Conservation (phyloP, 2,329 filamentous ascomycete species). For the Ascochyta fabae region DNA sequence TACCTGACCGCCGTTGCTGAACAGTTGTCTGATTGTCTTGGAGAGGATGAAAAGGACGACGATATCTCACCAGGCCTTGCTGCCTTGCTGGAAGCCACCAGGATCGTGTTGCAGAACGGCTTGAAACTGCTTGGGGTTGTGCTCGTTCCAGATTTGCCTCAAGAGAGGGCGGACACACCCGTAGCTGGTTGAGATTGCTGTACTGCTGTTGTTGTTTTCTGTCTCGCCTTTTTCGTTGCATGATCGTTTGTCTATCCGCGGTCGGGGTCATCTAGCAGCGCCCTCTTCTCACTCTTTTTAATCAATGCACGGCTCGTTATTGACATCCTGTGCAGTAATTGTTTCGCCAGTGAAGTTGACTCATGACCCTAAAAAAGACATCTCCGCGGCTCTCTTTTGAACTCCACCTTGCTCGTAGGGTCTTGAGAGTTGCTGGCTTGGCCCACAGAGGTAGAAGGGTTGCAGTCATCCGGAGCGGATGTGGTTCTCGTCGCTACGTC, state of each 20-base stretch:
- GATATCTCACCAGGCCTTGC: constrained; percentile 26
- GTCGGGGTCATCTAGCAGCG: neutral
- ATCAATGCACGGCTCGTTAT: neutral
- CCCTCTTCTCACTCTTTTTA: no score
- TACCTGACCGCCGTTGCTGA: constrained; percentile 38
- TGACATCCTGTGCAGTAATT: neutral
- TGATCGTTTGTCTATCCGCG: neutral
- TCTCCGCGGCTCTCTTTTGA: no score
- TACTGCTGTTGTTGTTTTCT: neutral
- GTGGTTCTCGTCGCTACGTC: neutral
- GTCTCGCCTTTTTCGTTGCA: neutral
- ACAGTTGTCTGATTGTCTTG: constrained; percentile 34
- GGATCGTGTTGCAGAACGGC: constrained; percentile 39
- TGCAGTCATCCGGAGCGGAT: neutral
- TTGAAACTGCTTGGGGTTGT: constrained; percentile 38
- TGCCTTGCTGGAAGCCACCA: constrained; percentile 36
- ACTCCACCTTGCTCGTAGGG: no score
- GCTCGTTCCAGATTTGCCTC: constrained; percentile 19
- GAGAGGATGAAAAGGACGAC: constrained; percentile 23
- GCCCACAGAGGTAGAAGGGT: neutral
- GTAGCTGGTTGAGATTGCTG: constrained; percentile 14
- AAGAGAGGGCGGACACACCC: constrained; percentile 36
- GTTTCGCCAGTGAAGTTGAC: no score
- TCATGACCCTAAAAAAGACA: no score
- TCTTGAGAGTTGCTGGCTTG: no score